Conservation (phyloP, 1,284 basidiomycete species). For the Anthracocystis panici-leucophaei region DNA sequence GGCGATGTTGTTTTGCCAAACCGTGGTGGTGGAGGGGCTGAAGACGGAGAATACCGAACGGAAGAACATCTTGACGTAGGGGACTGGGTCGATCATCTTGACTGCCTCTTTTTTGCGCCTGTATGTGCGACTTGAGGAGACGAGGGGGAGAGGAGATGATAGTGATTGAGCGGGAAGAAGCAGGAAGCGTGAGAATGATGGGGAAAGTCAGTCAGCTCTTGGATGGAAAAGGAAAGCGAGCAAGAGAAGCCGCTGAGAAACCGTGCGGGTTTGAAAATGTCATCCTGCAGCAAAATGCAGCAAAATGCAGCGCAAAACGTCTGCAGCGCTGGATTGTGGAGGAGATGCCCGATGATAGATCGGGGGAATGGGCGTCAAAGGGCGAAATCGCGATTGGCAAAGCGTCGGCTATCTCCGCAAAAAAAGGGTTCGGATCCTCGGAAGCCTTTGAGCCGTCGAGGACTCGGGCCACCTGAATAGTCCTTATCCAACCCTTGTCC, state of each 20-base stretch:
- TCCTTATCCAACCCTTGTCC: background rate
- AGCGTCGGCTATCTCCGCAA: slow-evolving; percentile 35
- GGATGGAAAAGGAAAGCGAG: background rate
- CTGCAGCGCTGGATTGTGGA: slow-evolving; percentile 16
- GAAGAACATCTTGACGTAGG: slow-evolving; percentile 52
- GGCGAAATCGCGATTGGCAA: slow-evolving; percentile 1
- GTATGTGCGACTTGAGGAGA: background rate
- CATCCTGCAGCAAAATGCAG: slow-evolving; percentile 4
- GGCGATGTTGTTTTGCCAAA: slow-evolving; percentile 49
- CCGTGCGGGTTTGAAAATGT: background rate
- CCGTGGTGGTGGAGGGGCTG: slow-evolving; percentile 39
- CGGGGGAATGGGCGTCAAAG: background rate
- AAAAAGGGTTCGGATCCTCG: slow-evolving; percentile 31
- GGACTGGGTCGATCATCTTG: slow-evolving; percentile 41
- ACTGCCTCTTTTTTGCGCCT: background rate
- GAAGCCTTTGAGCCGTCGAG: slow-evolving; percentile 1
- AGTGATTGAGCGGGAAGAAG: background rate
- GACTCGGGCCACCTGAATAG: slow-evolving; percentile 1
- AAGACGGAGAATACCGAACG: slow-evolving; percentile 45
- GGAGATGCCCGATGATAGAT: slow-evolving; percentile 1
- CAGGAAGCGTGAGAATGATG: background rate
- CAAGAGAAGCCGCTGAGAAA: background rate
- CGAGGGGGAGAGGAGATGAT: too few relatives aligned
- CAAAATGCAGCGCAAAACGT: background rate
- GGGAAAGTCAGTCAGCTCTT: background rate